Conservation (phyloP, 495 filamentous ascomycete genomes). For the Poronia punctata region DNA sequence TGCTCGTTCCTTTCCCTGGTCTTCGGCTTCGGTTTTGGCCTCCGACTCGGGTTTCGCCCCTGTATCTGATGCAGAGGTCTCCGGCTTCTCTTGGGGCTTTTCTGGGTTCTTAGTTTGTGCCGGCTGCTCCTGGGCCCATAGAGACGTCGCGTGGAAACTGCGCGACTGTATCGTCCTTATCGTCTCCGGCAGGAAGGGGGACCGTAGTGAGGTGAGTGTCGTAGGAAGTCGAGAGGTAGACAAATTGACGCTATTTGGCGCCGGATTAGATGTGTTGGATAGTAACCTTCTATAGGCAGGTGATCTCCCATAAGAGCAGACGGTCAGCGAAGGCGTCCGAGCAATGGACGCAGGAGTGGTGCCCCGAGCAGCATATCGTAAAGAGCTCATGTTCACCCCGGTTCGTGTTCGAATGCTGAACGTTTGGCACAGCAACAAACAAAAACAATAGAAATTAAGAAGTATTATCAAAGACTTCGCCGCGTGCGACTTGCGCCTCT, state of each 20-base stretch:
- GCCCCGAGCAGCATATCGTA: conserved; percentile 37
- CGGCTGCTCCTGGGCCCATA: conserved; percentile 24
- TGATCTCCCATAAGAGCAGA: conserved; percentile 43
- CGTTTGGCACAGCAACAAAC: conserved; percentile 11
- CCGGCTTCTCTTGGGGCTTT: conserved; percentile 27
- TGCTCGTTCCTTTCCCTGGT: conserved; percentile 43
- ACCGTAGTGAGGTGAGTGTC: conserved; percentile 32
- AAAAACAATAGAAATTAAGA: conserved; percentile 12
- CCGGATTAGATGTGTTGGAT: conserved; percentile 24
- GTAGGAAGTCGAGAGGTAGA: conserved; percentile 15
- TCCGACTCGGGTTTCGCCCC: conserved; percentile 31
- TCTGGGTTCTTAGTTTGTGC: conserved; percentile 22
- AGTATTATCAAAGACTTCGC: conserved; percentile 18
- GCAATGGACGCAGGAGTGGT: conserved; percentile 30
- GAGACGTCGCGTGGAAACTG: conserved; percentile 35
- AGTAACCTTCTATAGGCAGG: conserved; percentile 55
- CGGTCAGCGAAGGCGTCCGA: conserved; percentile 29
- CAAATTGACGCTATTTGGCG: conserved; percentile 13
- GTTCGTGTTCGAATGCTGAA: conserved; percentile 14
- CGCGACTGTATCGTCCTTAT: conserved; percentile 27
- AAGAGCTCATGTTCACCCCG: conserved; percentile 35
- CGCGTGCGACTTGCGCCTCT: conserved; percentile 9
- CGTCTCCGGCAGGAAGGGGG: conserved; percentile 37
- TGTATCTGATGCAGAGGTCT: conserved; percentile 19
- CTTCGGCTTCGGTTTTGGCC: conserved; percentile 37